Evolutionary conservation across 2,329 filamentous ascomycete species (phyloP).

Genomic region (Alternaria viburni): DNA sequence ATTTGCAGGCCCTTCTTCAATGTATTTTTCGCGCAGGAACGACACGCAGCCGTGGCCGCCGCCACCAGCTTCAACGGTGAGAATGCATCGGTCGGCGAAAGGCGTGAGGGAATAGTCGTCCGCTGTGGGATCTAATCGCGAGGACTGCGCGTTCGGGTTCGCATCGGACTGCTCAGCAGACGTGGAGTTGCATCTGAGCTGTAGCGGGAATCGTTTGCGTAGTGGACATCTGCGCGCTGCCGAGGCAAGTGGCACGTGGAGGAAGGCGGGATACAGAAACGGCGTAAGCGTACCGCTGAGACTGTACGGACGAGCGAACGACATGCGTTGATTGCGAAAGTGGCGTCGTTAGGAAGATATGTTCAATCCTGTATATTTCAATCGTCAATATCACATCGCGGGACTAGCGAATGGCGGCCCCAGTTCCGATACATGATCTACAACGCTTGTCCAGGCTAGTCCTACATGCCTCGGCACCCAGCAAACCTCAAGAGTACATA

Average conservation of each 20-base stretch:
- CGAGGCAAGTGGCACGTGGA: conserved; percentile 29
- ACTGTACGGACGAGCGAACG: conserved; percentile 34
- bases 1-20: conserved; percentile 88
- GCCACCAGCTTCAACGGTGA: conserved; percentile 77
- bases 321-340: conserved; percentile 31
- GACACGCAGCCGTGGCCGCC: conserved; percentile 95
- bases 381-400: conserved; percentile 5
- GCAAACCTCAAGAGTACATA: not conserved
- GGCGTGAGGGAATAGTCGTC: conserved; percentile 83
- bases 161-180: conserved; percentile 12
- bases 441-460: conserved; percentile 2
- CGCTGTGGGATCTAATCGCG: conserved; percentile 74
- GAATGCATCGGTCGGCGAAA: conserved; percentile 84
- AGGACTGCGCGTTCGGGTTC: conserved; percentile 21
- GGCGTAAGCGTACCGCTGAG: conserved; percentile 50
- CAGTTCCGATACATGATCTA: conserved; percentile 6
- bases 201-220: conserved; percentile 16
- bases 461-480: not conserved
- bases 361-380: conserved; percentile 1
- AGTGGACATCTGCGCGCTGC: conserved; percentile 25
- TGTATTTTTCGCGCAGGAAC: conserved; percentile 88
- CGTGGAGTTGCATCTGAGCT: conserved; percentile 40
- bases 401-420: conserved; percentile 8
- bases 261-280: conserved; percentile 55
- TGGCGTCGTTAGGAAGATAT: not conserved